These are phyloP conservation scores for Rhizopus microsporus DNA, from an alignment of 371 early-diverging fungal species.

Conservation along the genomic window DNA sequence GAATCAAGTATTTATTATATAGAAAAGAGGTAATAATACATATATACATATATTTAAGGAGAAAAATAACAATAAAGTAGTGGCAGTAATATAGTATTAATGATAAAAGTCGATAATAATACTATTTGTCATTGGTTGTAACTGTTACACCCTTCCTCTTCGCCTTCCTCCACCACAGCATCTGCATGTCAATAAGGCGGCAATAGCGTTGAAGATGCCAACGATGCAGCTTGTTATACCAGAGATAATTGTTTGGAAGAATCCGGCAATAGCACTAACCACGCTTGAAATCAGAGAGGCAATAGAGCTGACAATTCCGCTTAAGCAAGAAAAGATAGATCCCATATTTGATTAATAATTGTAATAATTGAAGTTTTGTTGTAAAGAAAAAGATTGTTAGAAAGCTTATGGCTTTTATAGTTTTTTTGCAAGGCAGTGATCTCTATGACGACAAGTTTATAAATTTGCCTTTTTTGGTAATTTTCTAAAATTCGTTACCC, in stretches of 20 bases:
- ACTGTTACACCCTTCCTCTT: slow-evolving; percentile 3
- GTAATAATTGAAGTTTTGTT: background rate
- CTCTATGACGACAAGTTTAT: background rate
- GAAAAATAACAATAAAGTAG: background rate
- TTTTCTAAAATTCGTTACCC: background rate
- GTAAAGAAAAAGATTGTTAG: no score
- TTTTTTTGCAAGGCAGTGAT: background rate
- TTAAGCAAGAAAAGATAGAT: slow-evolving; percentile 35
- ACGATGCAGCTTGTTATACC: slow-evolving; percentile 33
- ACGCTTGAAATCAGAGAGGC: slow-evolving; percentile 33
- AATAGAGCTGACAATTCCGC: slow-evolving; percentile 30
- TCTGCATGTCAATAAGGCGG: slow-evolving; percentile 21
- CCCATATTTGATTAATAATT: slow-evolving; percentile 28
- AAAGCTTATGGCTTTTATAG: no score
- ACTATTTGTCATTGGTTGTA: background rate
- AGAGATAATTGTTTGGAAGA: slow-evolving; percentile 29
- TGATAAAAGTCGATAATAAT: background rate
- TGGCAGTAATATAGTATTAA: background rate
- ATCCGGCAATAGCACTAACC: slow-evolving; percentile 34
- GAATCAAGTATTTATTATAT: no score
- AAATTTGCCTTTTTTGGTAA: background rate
- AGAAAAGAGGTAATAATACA: background rate
- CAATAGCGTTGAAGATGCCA: slow-evolving; percentile 38
- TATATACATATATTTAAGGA: slow-evolving; percentile 1
- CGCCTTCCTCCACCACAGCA: slow-evolving; percentile 9